phyloP scores from a whole-genome alignment of 345 rosid species.

The Arabidopsis thaliana region DNA sequence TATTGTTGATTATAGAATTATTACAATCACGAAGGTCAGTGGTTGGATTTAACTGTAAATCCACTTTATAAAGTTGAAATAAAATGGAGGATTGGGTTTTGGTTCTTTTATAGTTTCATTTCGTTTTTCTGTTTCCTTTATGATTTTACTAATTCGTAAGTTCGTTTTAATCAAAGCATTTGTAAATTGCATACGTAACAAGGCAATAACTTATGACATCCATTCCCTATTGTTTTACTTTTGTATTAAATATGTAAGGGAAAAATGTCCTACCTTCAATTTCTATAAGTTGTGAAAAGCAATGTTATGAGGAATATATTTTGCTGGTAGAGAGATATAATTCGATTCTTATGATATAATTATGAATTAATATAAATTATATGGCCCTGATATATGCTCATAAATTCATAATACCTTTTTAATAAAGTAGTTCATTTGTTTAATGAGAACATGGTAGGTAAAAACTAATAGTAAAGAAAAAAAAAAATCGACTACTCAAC shows the following conservation, averaged over 20 bases:
- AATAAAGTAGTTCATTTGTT: not conserved
- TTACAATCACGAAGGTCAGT: slow-evolving; percentile 26
- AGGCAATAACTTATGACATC: not conserved
- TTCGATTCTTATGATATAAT: not conserved
- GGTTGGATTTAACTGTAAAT: slow-evolving; percentile 37
- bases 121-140: not conserved
- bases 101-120: not conserved
- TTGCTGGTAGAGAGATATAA: slow-evolving; percentile 30
- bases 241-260: not conserved
- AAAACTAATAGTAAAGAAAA: no score
- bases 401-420: not conserved
- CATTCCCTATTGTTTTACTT: not conserved
- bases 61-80: slow-evolving; percentile 28
- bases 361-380: not conserved
- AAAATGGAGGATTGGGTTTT: slow-evolving; percentile 15
- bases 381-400: not conserved
- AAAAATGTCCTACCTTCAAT: not conserved
- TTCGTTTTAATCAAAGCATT: not conserved
- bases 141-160: not conserved
- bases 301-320: slow-evolving; percentile 22
- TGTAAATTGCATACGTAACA: not conserved
- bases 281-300: slow-evolving; percentile 19
- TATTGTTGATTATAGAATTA: slow-evolving; percentile 37
- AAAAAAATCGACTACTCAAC: not conserved
- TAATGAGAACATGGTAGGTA: not conserved